These are phyloP conservation scores for Bauhinia variegata DNA, from an alignment of 306 rosid genomes.

Conservation along the genomic window DNA sequence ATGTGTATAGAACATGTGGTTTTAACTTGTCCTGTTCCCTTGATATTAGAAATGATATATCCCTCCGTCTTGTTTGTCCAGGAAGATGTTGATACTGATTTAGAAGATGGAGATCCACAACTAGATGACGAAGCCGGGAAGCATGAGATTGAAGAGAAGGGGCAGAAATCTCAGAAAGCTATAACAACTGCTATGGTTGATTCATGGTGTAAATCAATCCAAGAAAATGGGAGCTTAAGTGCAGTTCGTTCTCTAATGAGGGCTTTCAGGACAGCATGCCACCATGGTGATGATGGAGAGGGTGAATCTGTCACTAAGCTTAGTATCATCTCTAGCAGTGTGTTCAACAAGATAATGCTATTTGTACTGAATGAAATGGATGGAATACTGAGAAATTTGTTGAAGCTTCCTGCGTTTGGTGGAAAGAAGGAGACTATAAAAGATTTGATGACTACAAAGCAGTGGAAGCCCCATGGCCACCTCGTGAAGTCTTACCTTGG, in stretches of 20 bases:
- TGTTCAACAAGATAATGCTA: conserved; percentile 87
- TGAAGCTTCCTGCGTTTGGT: conserved; percentile 79
- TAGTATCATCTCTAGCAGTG: conserved; percentile 76
- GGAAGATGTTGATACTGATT: conserved; percentile 62
- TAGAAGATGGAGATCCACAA: conserved; percentile 53
- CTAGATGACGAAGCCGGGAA: conserved; percentile 40
- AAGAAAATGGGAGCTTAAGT: conserved; percentile 63
- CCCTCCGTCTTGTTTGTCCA: conserved; percentile 41
- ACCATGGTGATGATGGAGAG: conserved; percentile 84
- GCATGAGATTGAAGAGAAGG: conserved; percentile 45
- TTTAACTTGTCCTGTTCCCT: conserved; percentile 3
- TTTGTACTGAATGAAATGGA: conserved; percentile 88
- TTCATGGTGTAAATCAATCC: conserved; percentile 65
- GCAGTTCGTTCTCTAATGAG: conserved; percentile 72
- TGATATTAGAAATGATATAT: conserved; percentile 11
- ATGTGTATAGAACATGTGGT: background rate
- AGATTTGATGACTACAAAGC: conserved; percentile 67
- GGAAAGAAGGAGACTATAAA: conserved; percentile 79
- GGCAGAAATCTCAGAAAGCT: conserved; percentile 49
- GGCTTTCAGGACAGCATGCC: conserved; percentile 91
- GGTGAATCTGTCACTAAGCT: conserved; percentile 58
- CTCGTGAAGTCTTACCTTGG: conserved; percentile 93
- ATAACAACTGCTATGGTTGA: conserved; percentile 80
- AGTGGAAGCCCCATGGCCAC: conserved; percentile 74
- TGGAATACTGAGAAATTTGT: conserved; percentile 71